Base-by-base conservation (phyloP, 805 yeast genomes). In the Yamadazyma sp. region DNA sequence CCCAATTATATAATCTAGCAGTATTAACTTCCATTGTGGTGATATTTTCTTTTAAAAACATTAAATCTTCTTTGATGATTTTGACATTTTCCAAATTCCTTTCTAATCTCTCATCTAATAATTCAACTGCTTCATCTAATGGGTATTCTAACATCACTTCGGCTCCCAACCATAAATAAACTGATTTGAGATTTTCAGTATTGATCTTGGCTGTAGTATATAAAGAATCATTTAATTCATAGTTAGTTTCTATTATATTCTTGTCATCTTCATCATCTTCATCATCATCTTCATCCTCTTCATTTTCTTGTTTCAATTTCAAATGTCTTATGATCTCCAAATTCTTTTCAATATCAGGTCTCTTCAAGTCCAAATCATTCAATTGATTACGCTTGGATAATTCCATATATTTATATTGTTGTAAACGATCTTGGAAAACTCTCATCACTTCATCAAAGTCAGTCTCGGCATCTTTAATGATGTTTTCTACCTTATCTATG, bases 21-120 rank as follows among this genome's bases (percentile, higher is more conserved):
- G 95, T 87, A 55, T 93, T 93, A 33, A 93, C 98, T 59, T 93
- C 98, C 89, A 93, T 86, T 3, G 97, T 91, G 11, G 98, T 93
- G 43, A 91, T 89, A 50, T 88, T 88, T 47, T 85, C 93, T 45
- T 93, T 76, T 42, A 82, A 69, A 47, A 80, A 88, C 51, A 86
- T 95, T 42, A 85, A 72, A 55, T 87, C 98, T 44, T 85, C 95
- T 46, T 85, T 78, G 23, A 94, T 82, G 28, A 71, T 66, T 16
- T 62, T 55, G 47, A 78, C 70, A 44, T 76, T 82, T 25, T 71
- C 65, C 47, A 74, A 64, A 11, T 95, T 88, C 22, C 76, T 75
- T 10, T 58, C 56, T 42, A 89, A 70, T 55, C 91, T 78, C 24
- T 70, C 70, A 9, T 66, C 52, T 37, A 93, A 65, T 47, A 93